phyloP scores from a whole-genome alignment of 2,329 filamentous ascomycete species.

The Fusarium sp. region DNA sequence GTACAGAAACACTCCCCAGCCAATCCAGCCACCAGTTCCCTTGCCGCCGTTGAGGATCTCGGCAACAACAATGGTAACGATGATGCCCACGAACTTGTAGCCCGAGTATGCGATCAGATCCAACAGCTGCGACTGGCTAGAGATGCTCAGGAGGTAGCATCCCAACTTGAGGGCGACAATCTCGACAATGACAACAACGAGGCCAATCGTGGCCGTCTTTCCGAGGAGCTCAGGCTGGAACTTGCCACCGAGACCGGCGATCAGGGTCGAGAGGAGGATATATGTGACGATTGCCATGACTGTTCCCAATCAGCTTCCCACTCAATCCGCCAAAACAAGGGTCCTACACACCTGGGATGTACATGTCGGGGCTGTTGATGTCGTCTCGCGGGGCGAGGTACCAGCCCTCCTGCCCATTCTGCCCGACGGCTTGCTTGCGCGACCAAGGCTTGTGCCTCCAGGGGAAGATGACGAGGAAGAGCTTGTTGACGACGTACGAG shows the following conservation, averaged over 20 bases:
- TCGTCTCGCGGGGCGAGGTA: constrained; percentile 95
- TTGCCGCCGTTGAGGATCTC: constrained; percentile 82
- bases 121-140: constrained; percentile 90
- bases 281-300: constrained; percentile 99
- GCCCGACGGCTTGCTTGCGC: constrained; percentile 82
- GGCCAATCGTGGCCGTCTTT: constrained; percentile 85
- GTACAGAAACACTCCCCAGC: constrained; percentile 91
- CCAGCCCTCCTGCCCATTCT: constrained; percentile 76
- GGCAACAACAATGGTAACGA: constrained; percentile 84
- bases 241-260: constrained; percentile 88
- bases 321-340: too few species aligned
- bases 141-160: constrained; percentile 93
- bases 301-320: constrained; percentile 40
- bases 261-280: constrained; percentile 89
- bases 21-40: constrained; percentile 87
- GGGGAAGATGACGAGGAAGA: constrained; percentile 93
- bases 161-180: constrained; percentile 92
- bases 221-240: constrained; percentile 96
- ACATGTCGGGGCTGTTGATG: constrained; percentile 98
- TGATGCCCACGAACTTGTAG: constrained; percentile 98
- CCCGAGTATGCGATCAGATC: constrained; percentile 96
- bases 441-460: constrained; percentile 99
- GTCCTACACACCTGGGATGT: constrained; percentile 78
- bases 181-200: constrained; percentile 86
- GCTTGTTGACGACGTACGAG: constrained; percentile 93